Conservation (phyloP, 2,329 filamentous ascomycete species). For the Trichoderma sp. region DNA sequence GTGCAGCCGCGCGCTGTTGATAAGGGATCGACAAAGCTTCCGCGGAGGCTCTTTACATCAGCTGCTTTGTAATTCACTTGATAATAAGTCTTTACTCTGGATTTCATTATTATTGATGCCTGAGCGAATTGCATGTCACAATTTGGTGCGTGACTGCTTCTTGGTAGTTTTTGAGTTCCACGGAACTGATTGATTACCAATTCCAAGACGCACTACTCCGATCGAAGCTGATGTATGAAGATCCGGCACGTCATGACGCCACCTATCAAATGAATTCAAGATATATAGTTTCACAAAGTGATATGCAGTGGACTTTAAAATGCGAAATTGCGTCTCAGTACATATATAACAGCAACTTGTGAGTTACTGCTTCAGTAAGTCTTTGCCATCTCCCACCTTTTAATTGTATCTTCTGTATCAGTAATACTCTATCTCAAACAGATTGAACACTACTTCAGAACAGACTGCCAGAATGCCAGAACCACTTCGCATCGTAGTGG, state of each 20-base stretch:
- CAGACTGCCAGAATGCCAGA: not conserved
- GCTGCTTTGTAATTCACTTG: not conserved
- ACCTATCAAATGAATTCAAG: not conserved
- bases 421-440: not conserved
- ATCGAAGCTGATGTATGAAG: not conserved
- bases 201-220: not conserved
- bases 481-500: not conserved
- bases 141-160: not conserved
- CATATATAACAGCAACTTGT: not conserved
- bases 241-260: not conserved
- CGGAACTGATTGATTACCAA: not conserved
- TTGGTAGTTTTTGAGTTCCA: not conserved
- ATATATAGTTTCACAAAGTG: not conserved
- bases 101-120: not conserved
- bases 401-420: not conserved
- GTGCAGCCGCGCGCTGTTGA: not conserved
- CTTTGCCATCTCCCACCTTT: not conserved
- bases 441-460: not conserved
- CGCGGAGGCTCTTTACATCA: not conserved
- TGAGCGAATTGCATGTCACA: not conserved
- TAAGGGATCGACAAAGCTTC: not conserved
- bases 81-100: not conserved
- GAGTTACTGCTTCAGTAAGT: not conserved
- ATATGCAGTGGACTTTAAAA: not conserved
- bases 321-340: not conserved